phyloP scores from a whole-genome alignment of 352 stramenopile species.

The Phytophthora gonapodyides region DNA sequence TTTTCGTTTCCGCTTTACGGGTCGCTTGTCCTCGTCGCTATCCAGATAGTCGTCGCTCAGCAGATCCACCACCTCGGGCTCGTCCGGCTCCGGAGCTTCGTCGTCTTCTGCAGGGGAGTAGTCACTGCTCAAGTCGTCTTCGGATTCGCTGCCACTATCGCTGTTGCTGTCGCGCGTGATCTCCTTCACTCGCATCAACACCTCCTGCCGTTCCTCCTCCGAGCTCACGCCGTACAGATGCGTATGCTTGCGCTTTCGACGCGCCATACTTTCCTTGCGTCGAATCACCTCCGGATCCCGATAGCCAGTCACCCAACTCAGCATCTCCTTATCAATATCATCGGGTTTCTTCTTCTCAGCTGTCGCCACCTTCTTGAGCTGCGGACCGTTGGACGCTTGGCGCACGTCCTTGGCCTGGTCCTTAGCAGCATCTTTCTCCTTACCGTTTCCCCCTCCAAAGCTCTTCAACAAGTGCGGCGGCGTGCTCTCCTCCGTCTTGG shows the following conservation, averaged over 20 bases:
- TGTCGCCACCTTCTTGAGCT: constrained; percentile 19
- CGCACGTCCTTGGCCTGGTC: constrained; percentile 28
- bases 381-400: constrained; percentile 35
- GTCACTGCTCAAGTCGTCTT: constrained; percentile 43
- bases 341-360: constrained; percentile 21
- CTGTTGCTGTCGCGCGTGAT: constrained; percentile 36
- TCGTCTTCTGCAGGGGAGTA: constrained; percentile 50
- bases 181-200: constrained; percentile 41
- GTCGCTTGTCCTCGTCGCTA: constrained; percentile 28
- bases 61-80: constrained; percentile 41
- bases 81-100: constrained; percentile 37
- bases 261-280: constrained; percentile 55
- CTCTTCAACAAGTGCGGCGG: constrained; percentile 38
- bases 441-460: constrained; percentile 1
- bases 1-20: constrained; percentile 33
- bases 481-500: constrained; percentile 62
- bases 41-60: constrained; percentile 59
- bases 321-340: constrained; percentile 48
- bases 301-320: constrained; percentile 59
- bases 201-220: constrained; percentile 46
- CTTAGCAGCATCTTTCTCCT: constrained; percentile 5
- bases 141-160: constrained; percentile 39
- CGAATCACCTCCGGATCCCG: constrained; percentile 60
- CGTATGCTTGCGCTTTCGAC: constrained; percentile 44
- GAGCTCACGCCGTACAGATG: constrained; percentile 45